Conservation (phyloP, 1,284 basidiomycete species). For the Kwoniella shivajii region DNA sequence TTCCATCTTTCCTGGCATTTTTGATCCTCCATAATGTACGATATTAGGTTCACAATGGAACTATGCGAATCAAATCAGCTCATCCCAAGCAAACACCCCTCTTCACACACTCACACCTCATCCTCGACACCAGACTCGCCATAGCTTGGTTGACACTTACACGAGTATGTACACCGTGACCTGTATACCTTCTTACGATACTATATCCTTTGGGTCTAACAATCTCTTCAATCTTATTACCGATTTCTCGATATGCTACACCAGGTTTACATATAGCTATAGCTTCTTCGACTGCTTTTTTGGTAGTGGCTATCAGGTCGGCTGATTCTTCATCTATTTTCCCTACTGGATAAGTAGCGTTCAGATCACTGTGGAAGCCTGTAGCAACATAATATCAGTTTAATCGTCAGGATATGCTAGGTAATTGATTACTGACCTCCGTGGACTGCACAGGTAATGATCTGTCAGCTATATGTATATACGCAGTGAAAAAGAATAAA, state of each 20-base stretch:
- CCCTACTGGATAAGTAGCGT: slow-evolving; percentile 83
- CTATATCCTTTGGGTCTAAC: slow-evolving; percentile 77
- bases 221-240: slow-evolving; percentile 68
- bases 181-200: slow-evolving; percentile 84
- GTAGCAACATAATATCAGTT: not conserved
- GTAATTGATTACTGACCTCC: slow-evolving; percentile 6
- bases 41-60: slow-evolving; percentile 55
- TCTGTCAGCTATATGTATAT: not conserved
- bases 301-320: slow-evolving; percentile 77
- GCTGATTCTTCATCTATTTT: slow-evolving; percentile 77
- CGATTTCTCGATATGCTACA: slow-evolving; percentile 67
- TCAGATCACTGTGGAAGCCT: slow-evolving; percentile 89
- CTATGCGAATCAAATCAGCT: slow-evolving; percentile 18
- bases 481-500: not conserved
- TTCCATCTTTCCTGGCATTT: slow-evolving; percentile 56
- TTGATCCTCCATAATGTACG: slow-evolving; percentile 55
- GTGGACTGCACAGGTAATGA: not conserved
- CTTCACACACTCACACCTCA: slow-evolving; percentile 3
- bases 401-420: too few species aligned
- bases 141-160: slow-evolving; percentile 57
- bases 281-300: slow-evolving; percentile 78
- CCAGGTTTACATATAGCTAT: slow-evolving; percentile 91
- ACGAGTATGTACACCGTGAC: slow-evolving; percentile 84
- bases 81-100: not conserved
- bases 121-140: not conserved